Conservation (phyloP, 768 basidiomycete species). For the Pholiota microspora region DNA sequence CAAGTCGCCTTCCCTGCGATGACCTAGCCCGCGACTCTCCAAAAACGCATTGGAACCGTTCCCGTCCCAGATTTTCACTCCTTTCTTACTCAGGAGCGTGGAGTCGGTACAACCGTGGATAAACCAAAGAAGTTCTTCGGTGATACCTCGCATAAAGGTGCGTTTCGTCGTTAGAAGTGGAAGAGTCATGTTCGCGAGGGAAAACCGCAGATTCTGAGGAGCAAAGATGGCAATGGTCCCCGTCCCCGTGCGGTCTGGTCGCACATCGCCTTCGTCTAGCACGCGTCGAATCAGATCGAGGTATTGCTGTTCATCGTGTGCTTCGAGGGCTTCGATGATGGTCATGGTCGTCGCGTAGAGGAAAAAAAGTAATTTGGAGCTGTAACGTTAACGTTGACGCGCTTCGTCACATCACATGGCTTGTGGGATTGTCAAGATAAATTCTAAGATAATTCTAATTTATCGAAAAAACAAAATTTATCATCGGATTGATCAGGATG, state of each 20-base stretch:
- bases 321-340: not conserved
- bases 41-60: constrained; percentile 90
- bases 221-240: constrained; percentile 93
- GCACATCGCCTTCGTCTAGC: constrained; percentile 69
- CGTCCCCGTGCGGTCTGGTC: constrained; percentile 92
- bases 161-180: constrained; percentile 95
- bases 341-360: not conserved
- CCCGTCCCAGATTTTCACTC: constrained; percentile 97
- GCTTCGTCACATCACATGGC: not conserved
- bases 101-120: constrained; percentile 83
- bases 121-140: constrained; percentile 97
- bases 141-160: constrained; percentile 87
- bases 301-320: constrained; percentile 90
- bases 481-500: too few species aligned
- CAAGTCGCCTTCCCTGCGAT: constrained; percentile 86
- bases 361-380: too few species aligned
- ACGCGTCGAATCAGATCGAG: constrained; percentile 77
- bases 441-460: too few species aligned
- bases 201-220: constrained; percentile 87
- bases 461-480: too few species aligned
- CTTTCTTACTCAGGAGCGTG: constrained; percentile 68
- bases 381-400: not conserved
- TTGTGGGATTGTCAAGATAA: too few species aligned
- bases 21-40: constrained; percentile 77
- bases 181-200: constrained; percentile 68